Conservation (phyloP, 2,329 filamentous ascomycete genomes). For the Penicillium sp. region DNA sequence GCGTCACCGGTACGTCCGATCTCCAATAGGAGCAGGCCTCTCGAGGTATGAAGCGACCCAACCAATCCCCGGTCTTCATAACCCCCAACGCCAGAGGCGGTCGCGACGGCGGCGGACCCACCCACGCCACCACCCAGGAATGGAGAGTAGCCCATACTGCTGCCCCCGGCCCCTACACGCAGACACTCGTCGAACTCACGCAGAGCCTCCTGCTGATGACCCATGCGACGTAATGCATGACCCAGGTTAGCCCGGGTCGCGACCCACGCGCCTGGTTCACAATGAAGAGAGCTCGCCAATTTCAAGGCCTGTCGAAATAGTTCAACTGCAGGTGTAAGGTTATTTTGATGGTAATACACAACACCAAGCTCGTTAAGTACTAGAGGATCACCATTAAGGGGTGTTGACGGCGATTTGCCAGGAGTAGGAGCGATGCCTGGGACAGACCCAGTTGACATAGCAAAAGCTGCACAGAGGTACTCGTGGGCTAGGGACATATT, state of each 20-base stretch:
- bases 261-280: constrained; percentile 78
- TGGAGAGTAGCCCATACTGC: constrained; percentile 73
- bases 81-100: constrained; percentile 43
- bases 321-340: constrained; percentile 70
- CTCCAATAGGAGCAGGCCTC: constrained; percentile 81
- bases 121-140: constrained; percentile 47
- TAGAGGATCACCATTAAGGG: constrained; percentile 66
- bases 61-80: constrained; percentile 49
- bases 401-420: constrained; percentile 20
- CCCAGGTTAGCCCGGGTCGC: constrained; percentile 84
- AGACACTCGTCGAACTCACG: constrained; percentile 84
- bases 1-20: constrained; percentile 73
- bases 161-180: constrained; percentile 71
- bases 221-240: constrained; percentile 76
- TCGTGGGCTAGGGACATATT: constrained; percentile 93
- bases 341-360: constrained; percentile 89
- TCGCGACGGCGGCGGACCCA: constrained; percentile 34
- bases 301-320: constrained; percentile 76
- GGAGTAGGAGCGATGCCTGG: constrained; percentile 29
- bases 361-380: constrained; percentile 95
- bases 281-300: constrained; percentile 76
- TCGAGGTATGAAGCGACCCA: constrained; percentile 48
- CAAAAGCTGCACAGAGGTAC: constrained; percentile 86
- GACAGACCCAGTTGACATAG: constrained; percentile 48
- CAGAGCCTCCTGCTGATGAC: constrained; percentile 69